These are phyloP conservation scores for Penicillium frequentans DNA, from an alignment of 2,329 filamentous ascomycete species.

Conservation along the genomic window DNA sequence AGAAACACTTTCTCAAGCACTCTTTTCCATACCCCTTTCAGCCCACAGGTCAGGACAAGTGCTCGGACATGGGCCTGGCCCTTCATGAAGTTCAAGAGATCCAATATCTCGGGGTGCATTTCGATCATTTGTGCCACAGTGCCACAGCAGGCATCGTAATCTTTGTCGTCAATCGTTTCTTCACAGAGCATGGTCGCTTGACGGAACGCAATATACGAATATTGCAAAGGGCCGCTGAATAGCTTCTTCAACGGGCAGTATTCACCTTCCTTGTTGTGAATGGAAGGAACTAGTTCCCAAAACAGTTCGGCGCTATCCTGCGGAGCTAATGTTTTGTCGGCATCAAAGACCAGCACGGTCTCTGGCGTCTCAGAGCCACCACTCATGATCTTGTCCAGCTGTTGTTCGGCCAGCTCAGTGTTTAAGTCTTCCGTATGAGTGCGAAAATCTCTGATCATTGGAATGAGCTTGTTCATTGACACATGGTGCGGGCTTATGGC, in stretches of 20 bases:
- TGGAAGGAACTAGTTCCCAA: too few species aligned
- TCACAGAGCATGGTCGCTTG: slow-evolving; percentile 57
- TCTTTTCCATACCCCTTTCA: slow-evolving; percentile 56
- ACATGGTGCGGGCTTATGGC: too few species aligned
- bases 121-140: slow-evolving; percentile 43
- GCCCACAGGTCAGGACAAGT: slow-evolving; percentile 58
- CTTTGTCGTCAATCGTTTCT: slow-evolving; percentile 36
- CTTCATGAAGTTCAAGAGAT: slow-evolving; percentile 41
- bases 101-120: slow-evolving; percentile 51
- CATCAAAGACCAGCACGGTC: slow-evolving; percentile 59
- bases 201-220: slow-evolving; percentile 56
- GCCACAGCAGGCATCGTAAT: slow-evolving; percentile 50
- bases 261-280: slow-evolving; percentile 33
- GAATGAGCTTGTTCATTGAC: too few species aligned
- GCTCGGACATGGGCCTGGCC: slow-evolving; percentile 40
- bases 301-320: too few species aligned
- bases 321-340: slow-evolving; percentile 55
- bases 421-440: not conserved
- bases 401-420: not conserved
- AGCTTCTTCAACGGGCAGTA: too few species aligned
- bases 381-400: not conserved
- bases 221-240: slow-evolving; percentile 21
- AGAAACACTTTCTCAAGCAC: slow-evolving; percentile 50
- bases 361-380: slow-evolving; percentile 24
- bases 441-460: too few species aligned